Percentiles rank a stretch among this genome's conserved stretches.
These are phyloP conservation scores for Nothophytophthora sp. DNA, from an alignment of 352 stramenopile species.

Conservation along the genomic window DNA sequence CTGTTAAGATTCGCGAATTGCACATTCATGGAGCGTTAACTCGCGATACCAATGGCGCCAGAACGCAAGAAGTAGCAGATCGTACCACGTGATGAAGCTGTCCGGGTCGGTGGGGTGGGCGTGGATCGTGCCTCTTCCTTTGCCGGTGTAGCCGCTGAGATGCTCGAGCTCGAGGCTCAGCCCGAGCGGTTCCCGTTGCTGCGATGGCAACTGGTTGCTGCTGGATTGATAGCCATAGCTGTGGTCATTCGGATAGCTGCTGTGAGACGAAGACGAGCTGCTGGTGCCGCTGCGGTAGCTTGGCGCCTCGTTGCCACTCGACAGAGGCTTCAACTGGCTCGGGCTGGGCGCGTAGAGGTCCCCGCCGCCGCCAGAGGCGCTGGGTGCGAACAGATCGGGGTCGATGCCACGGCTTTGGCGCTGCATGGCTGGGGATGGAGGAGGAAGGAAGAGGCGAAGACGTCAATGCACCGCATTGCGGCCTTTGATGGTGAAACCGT, in stretches of 20 bases:
- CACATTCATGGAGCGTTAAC: not conserved
- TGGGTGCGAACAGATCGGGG: conserved; percentile 59
- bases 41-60: too few relatives aligned
- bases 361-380: conserved; percentile 6
- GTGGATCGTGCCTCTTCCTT: conserved; percentile 55
- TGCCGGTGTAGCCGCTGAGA: conserved; percentile 60
- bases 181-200: conserved; percentile 2
- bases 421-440: conserved; percentile 27
- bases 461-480: conserved; percentile 1
- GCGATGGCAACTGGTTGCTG: conserved; percentile 15
- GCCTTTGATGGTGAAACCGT: conserved; percentile 1
- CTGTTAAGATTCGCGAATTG: conserved; percentile 22
- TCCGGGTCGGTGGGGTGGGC: conserved; percentile 48
- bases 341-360: conserved; percentile 12
- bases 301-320: not conserved
- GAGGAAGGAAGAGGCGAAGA: too few relatives aligned
- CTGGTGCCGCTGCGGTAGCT: not conserved
- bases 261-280: conserved; percentile 3
- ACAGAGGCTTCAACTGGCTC: conserved; percentile 12
- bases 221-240: conserved; percentile 15
- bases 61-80: not conserved
- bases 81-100: conserved; percentile 57
- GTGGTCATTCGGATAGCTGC: conserved; percentile 12
- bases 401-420: conserved; percentile 37
- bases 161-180: conserved; percentile 65